Evolutionary conservation across 805 yeast genomes (phyloP).

Genomic region (Candida schatavii): DNA sequence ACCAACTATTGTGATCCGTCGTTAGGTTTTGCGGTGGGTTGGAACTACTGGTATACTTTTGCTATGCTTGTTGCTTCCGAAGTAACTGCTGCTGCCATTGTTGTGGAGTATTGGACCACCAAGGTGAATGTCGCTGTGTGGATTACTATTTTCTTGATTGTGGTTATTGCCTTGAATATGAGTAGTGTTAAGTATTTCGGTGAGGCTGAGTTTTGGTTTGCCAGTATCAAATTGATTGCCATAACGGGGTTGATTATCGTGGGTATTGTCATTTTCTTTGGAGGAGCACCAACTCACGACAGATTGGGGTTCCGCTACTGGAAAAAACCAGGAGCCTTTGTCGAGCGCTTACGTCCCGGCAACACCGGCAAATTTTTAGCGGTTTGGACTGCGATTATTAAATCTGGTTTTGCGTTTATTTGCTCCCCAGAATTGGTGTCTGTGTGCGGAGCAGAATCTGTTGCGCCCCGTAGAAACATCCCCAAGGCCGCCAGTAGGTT

Average conservation of each 20-base stretch:
- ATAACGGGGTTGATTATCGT: constrained; percentile 30
- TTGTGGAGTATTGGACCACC: constrained; percentile 33
- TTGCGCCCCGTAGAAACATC: constrained; percentile 55
- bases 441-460: constrained; percentile 49
- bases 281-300: constrained; percentile 37
- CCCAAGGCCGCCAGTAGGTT: constrained; percentile 62
- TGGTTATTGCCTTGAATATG: constrained; percentile 25
- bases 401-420: constrained; percentile 65
- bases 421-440: constrained; percentile 59
- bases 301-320: constrained; percentile 47
- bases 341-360: constrained; percentile 47
- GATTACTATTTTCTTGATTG: constrained; percentile 32
- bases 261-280: constrained; percentile 35
- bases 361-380: constrained; percentile 62
- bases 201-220: constrained; percentile 37
- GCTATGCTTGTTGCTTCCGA: constrained; percentile 34
- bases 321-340: constrained; percentile 34
- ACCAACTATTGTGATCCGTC: constrained; percentile 26
- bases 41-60: constrained; percentile 34
- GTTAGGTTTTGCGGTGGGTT: constrained; percentile 33
- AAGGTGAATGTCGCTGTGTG: constrained; percentile 34
- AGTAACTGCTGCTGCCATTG: constrained; percentile 34
- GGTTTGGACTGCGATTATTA: constrained; percentile 59
- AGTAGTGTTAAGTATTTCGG: constrained; percentile 32
- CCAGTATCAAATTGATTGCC: constrained; percentile 29